Evolutionary conservation across 2,329 filamentous ascomycete genomes (phyloP).

Genomic region (Cladophialophora psammophila): DNA sequence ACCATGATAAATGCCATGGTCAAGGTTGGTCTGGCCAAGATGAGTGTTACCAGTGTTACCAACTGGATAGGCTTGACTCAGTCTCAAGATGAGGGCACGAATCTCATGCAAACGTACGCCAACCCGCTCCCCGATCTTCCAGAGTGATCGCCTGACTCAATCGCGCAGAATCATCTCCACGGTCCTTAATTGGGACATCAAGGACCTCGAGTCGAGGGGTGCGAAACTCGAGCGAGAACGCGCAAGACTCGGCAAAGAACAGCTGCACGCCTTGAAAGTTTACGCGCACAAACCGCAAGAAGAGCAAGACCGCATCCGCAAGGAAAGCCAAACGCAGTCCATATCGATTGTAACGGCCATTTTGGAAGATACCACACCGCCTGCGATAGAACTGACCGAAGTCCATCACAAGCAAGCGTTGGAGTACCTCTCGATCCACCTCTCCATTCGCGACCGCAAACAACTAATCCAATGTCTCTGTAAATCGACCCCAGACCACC

Average conservation of each 20-base stretch:
- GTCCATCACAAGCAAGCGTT: conserved; percentile 69
- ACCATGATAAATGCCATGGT: conserved; percentile 82
- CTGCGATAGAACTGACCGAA: conserved; percentile 59
- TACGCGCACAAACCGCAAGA: conserved; percentile 62
- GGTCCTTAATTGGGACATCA: conserved; percentile 74
- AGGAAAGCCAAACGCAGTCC: conserved; percentile 58
- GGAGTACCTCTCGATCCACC: conserved; percentile 73
- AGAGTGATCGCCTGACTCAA: conserved; percentile 12
- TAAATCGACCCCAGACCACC: conserved; percentile 71
- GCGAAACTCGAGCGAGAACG: conserved; percentile 70
- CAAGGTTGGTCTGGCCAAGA: conserved; percentile 75
- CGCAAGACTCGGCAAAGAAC: conserved; percentile 65
- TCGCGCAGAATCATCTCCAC: conserved; percentile 71
- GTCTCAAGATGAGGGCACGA: conserved; percentile 79
- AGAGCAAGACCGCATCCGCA: conserved; percentile 66
- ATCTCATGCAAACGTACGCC: conserved; percentile 70
- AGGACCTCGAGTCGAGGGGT: conserved; percentile 71
- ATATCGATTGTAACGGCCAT: conserved; percentile 73
- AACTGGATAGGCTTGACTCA: conserved; percentile 80
- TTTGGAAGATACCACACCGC: conserved; percentile 57
- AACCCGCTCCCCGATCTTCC: neutral
- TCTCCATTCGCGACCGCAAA: conserved; percentile 76
- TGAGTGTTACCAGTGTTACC: conserved; percentile 75
- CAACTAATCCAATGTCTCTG: conserved; percentile 73
- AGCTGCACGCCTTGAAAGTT: conserved; percentile 66